Evolutionary conservation across 108 stramenopile species (phyloP).

Genomic region (Nitzschia palea): DNA sequence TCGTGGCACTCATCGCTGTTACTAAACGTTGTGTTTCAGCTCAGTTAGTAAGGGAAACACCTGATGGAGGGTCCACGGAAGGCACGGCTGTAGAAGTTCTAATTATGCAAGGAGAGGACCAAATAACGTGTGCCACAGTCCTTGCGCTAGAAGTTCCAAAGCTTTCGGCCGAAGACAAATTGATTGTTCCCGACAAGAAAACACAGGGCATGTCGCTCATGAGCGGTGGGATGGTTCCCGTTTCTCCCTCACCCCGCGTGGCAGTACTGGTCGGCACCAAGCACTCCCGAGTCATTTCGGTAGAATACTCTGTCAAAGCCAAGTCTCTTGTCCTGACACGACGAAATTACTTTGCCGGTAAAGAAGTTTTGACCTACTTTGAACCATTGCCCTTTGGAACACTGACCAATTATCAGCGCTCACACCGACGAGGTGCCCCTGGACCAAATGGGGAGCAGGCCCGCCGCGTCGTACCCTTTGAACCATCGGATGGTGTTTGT

Average conservation of each 20-base stretch:
- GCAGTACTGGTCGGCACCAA: constrained; percentile 46
- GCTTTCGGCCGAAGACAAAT: constrained; percentile 26
- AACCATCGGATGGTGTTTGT: constrained; percentile 39
- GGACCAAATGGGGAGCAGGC: constrained; percentile 17
- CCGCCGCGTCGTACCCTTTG: constrained; percentile 36
- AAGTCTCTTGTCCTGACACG: constrained; percentile 17
- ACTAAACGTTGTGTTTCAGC: constrained; percentile 39
- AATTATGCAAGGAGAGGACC: constrained; percentile 35
- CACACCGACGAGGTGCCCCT: constrained; percentile 7
- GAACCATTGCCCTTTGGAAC: constrained; percentile 29
- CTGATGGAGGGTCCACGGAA: background rate
- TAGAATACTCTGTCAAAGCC: constrained; percentile 40
- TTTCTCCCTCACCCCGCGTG: constrained; percentile 22
- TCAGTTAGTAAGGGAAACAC: constrained; percentile 25
- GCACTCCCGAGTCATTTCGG: constrained; percentile 35
- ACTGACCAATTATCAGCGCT: constrained; percentile 22
- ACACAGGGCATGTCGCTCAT: constrained; percentile 4
- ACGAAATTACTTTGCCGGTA: constrained; percentile 22
- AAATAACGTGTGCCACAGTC: constrained; percentile 37
- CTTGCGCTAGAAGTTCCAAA: constrained; percentile 28
- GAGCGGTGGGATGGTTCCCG: constrained; percentile 19
- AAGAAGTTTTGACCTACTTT: constrained; percentile 22
- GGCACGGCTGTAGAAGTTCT: constrained; percentile 34
- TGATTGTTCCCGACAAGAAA: background rate
- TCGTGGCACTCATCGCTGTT: constrained; percentile 30